These are phyloP conservation scores for Bacidia rubella DNA, from an alignment of 495 filamentous ascomycete species.

Conservation along the genomic window DNA sequence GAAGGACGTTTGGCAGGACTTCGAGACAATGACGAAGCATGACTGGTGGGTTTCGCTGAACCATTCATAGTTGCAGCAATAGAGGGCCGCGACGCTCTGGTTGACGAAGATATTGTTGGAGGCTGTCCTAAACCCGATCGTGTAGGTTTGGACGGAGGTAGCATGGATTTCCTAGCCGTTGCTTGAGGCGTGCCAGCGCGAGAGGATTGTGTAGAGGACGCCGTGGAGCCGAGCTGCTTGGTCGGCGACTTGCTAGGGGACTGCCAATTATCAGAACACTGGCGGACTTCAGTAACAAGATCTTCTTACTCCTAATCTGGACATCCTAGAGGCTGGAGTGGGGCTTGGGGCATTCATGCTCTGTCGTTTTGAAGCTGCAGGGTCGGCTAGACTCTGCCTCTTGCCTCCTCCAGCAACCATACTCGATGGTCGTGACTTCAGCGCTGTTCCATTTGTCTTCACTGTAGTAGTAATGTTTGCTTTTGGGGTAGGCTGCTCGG, in stretches of 20 bases:
- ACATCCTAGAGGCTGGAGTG: slow-evolving; percentile 39
- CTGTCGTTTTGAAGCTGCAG: slow-evolving; percentile 43
- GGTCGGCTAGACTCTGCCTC: slow-evolving; percentile 29
- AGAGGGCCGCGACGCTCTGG: slow-evolving; percentile 29
- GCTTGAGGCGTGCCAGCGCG: slow-evolving; percentile 47
- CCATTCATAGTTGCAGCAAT: slow-evolving; percentile 25
- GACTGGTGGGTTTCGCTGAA: slow-evolving; percentile 25
- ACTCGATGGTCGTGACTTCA: slow-evolving; percentile 21
- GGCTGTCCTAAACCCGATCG: slow-evolving; percentile 61
- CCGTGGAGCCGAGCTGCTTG: slow-evolving; percentile 50
- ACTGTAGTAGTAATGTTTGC: slow-evolving; percentile 20
- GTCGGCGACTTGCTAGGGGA: slow-evolving; percentile 71
- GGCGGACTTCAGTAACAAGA: slow-evolving; percentile 2
- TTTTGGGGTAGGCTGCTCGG: slow-evolving; percentile 42
- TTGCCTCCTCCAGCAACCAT: slow-evolving; percentile 21
- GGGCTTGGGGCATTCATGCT: slow-evolving; percentile 57
- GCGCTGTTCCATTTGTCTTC: slow-evolving; percentile 19
- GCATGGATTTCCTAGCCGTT: slow-evolving; percentile 29
- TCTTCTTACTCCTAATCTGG: slow-evolving; percentile 46
- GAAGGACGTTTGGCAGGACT: slow-evolving; percentile 29
- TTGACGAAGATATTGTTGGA: slow-evolving; percentile 20
- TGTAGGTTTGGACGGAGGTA: slow-evolving; percentile 40
- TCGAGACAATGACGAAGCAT: slow-evolving; percentile 17
- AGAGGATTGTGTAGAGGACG: slow-evolving; percentile 42
- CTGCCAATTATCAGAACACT: slow-evolving; percentile 25